These are phyloP conservation scores for Myochromella boudieri DNA, from an alignment of 768 basidiomycete genomes.

Conservation along the genomic window DNA sequence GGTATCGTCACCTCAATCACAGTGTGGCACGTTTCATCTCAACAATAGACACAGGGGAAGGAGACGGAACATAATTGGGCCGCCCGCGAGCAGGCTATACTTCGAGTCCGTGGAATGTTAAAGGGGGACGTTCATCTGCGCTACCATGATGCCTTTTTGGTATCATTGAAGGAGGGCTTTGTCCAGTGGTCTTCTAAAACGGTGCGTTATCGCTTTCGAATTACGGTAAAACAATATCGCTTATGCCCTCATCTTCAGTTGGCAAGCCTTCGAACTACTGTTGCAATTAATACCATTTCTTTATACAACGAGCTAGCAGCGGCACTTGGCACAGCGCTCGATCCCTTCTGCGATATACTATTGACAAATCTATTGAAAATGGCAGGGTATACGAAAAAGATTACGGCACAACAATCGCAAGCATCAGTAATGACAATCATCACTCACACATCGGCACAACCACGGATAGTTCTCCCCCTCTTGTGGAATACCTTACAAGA, in stretches of 20 bases:
- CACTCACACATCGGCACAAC: conserved; percentile 64
- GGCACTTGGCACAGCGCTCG: conserved; percentile 65
- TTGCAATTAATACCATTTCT: conserved; percentile 73
- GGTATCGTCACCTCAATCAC: conserved; percentile 40
- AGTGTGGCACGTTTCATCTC: neutral
- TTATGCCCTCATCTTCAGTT: conserved; percentile 46
- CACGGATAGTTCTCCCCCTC: conserved; percentile 66
- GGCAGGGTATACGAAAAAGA: conserved; percentile 91
- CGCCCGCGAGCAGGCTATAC: conserved; percentile 72
- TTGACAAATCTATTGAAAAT: conserved; percentile 80
- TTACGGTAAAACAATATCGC: conserved; percentile 2
- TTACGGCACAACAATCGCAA: conserved; percentile 86
- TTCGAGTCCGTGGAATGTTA: conserved; percentile 85
- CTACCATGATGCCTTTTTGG: conserved; percentile 73
- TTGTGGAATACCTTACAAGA: conserved; percentile 72
- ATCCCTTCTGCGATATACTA: conserved; percentile 77
- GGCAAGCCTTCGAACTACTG: conserved; percentile 87
- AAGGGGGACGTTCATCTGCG: conserved; percentile 79
- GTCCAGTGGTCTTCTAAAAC: conserved; percentile 84
- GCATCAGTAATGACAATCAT: conserved; percentile 67
- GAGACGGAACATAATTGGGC: conserved; percentile 98
- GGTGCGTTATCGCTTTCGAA: conserved; percentile 43
- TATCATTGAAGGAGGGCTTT: conserved; percentile 73
- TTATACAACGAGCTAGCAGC: conserved; percentile 75
- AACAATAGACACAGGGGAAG: conserved; percentile 61